Conservation (phyloP, 1,139 yeast genomes). For the Kurtzmaniella natalensis region DNA sequence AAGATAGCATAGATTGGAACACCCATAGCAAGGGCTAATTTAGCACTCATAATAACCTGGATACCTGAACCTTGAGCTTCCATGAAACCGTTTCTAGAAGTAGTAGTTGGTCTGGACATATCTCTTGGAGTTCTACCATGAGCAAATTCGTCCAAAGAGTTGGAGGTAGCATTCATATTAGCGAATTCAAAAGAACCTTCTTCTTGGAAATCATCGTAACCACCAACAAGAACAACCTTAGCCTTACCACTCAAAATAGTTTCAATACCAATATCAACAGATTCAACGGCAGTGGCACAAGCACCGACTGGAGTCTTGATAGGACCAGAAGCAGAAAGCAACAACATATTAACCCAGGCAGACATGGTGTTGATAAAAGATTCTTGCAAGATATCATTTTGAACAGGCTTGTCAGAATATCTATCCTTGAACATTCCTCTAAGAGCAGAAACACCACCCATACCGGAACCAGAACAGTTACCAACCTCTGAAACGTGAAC, state of each 20-base stretch:
- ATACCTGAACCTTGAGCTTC: slow-evolving; percentile 99
- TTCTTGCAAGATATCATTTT: slow-evolving; percentile 94
- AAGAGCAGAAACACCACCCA: slow-evolving; percentile 97
- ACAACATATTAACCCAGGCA: slow-evolving; percentile 98
- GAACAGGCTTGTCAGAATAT: slow-evolving; percentile 87
- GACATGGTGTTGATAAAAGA: slow-evolving; percentile 98
- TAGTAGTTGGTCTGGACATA: slow-evolving; percentile 98
- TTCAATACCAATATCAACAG: slow-evolving; percentile 94
- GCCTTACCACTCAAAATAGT: slow-evolving; percentile 91
- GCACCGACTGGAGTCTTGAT: slow-evolving; percentile 99
- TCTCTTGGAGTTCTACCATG: slow-evolving; percentile 98
- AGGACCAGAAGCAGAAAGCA: slow-evolving; percentile 97
- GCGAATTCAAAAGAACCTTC: slow-evolving; percentile 98
- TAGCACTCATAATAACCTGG: slow-evolving; percentile 94
- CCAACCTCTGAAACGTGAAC: slow-evolving; percentile 98
- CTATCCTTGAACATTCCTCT: slow-evolving; percentile 98
- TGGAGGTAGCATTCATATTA: slow-evolving; percentile 97
- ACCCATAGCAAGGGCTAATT: slow-evolving; percentile 94
- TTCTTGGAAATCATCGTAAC: slow-evolving; percentile 99
- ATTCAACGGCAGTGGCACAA: slow-evolving; percentile 97
- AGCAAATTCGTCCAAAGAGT: slow-evolving; percentile 78
- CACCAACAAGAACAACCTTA: slow-evolving; percentile 94
- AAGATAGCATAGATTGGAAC: slow-evolving; percentile 96
- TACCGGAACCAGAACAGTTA: slow-evolving; percentile 99
- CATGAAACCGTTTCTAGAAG: slow-evolving; percentile 97